phyloP scores from a whole-genome alignment of 257 asterid genomes.

The Dorcoceras hygrometricum region DNA sequence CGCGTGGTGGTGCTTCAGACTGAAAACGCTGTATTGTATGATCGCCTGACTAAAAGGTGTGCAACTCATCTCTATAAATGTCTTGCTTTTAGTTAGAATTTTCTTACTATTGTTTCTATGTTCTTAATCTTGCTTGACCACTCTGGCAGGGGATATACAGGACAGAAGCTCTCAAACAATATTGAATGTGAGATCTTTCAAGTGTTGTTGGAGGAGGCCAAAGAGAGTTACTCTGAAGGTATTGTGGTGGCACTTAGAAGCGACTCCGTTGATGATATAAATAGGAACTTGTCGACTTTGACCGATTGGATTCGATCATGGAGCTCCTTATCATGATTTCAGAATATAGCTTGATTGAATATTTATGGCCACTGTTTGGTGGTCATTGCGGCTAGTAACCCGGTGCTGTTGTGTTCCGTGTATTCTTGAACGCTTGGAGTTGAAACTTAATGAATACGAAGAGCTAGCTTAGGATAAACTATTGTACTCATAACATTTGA shows the following conservation, averaged over 20 bases:
- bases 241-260: conserved; percentile 67
- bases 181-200: conserved; percentile 88
- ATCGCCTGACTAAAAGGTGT: conserved; percentile 69
- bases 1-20: conserved; percentile 82
- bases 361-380: neutral
- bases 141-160: conserved; percentile 70
- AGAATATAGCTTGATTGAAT: neutral
- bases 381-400: neutral
- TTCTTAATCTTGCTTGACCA: neutral
- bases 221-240: conserved; percentile 74
- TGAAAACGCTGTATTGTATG: conserved; percentile 68
- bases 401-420: neutral
- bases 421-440: neutral
- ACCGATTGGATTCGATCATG: conserved; percentile 66
- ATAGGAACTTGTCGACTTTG: conserved; percentile 44
- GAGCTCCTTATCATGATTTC: conserved; percentile 39
- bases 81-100: neutral
- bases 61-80: neutral
- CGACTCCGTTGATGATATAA: conserved; percentile 58
- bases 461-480: neutral
- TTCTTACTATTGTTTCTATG: neutral
- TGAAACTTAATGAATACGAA: neutral
- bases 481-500: neutral
- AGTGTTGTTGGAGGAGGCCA: conserved; percentile 85
- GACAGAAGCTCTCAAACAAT: conserved; percentile 74